phyloP scores from a whole-genome alignment of 148 eudicot species.

The Cornus kousa region DNA sequence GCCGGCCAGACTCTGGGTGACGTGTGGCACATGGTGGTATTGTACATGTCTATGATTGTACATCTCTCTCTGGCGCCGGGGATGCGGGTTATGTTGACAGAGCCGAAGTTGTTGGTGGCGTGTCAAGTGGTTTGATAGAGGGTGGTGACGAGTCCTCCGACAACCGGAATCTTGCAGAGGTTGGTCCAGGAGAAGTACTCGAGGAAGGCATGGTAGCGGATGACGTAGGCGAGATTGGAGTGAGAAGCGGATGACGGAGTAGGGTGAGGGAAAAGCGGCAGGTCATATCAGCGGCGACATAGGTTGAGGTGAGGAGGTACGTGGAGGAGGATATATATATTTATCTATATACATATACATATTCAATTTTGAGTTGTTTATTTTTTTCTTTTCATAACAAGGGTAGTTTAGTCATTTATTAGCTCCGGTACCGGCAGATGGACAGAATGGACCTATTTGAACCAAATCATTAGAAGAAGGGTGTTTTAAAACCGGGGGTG shows the following conservation, averaged over 20 bases:
- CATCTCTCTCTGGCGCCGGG: slow-evolving; percentile 15
- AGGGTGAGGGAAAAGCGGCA: slow-evolving; percentile 56
- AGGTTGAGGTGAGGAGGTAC: slow-evolving; percentile 45
- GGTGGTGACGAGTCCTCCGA: slow-evolving; percentile 58
- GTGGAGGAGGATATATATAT: slow-evolving; percentile 22
- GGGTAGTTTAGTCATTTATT: too few relatives aligned
- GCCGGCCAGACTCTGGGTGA: slow-evolving; percentile 18
- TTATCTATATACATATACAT: too few relatives aligned
- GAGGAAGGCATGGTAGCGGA: slow-evolving; percentile 70
- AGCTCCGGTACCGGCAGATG: too few relatives aligned
- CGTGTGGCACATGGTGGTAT: slow-evolving; percentile 88
- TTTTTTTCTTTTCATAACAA: too few relatives aligned
- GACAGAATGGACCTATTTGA: too few relatives aligned
- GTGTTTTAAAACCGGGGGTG: too few relatives aligned
- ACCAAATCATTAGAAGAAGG: too few relatives aligned
- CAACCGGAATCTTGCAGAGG: slow-evolving; percentile 46
- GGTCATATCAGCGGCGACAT: slow-evolving; percentile 48
- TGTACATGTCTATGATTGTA: slow-evolving; percentile 90
- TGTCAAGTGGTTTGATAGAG: slow-evolving; percentile 66
- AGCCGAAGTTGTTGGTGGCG: slow-evolving; percentile 51
- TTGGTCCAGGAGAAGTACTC: slow-evolving; percentile 53
- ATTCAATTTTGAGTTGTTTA: too few relatives aligned
- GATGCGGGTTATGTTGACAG: slow-evolving; percentile 46
- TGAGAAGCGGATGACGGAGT: slow-evolving; percentile 39
- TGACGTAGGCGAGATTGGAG: slow-evolving; percentile 48